These are phyloP conservation scores for Boletus pseudo-olivaceus DNA, from an alignment of 768 basidiomycete species.

Conservation along the genomic window DNA sequence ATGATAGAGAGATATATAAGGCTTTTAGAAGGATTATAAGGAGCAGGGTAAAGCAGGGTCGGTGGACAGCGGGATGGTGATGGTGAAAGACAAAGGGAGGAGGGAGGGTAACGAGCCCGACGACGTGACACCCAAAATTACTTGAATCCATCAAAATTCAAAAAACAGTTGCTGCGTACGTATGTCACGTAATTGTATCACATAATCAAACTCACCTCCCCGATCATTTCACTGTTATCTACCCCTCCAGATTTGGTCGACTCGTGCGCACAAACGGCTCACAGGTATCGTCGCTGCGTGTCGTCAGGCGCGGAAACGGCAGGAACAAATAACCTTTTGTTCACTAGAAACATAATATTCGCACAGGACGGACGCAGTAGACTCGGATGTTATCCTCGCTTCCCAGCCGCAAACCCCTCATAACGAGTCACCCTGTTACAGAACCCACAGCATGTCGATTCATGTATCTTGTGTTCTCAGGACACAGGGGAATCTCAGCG, in stretches of 20 bases:
- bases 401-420: constrained; percentile 1
- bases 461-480: neutral
- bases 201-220: constrained; percentile 22
- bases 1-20: constrained; percentile 13
- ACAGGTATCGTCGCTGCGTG: neutral
- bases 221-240: constrained; percentile 23
- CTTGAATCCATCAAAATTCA: constrained; percentile 32
- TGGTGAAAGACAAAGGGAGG: constrained; percentile 29
- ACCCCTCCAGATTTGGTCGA: neutral
- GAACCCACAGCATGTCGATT: neutral
- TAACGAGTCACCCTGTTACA: constrained; percentile 3
- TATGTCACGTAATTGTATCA: constrained; percentile 28
- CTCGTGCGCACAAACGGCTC: neutral
- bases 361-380: neutral
- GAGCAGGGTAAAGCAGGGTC: constrained; percentile 8
- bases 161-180: constrained; percentile 31
- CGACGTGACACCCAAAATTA: constrained; percentile 30
- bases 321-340: neutral
- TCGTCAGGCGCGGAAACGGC: neutral
- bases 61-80: constrained; percentile 22
- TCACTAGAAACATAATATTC: neutral
- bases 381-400: constrained; percentile 4
- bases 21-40: constrained; percentile 15
- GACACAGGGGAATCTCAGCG: constrained; percentile 2
- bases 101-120: constrained; percentile 20